Evolutionary conservation across 2,329 filamentous ascomycete species (phyloP).

Genomic region (Alternaria rosae): DNA sequence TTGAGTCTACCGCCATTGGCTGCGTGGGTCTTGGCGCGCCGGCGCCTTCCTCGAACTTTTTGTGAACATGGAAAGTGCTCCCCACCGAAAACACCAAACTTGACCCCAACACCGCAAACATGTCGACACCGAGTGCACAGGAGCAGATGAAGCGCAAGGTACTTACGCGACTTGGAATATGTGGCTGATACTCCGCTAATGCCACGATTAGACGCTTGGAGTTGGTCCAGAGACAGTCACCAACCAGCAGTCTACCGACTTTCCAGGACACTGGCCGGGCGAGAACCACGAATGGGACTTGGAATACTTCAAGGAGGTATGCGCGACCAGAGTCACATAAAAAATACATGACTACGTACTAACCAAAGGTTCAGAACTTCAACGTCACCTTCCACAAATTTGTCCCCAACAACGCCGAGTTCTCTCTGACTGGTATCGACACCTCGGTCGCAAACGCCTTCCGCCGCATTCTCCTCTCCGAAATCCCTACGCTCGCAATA

Average conservation of each 20-base stretch:
- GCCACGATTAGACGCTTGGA: conserved; percentile 71
- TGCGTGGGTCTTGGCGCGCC: conserved; percentile 35
- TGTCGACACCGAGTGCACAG: conserved; percentile 56
- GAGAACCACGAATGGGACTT: conserved; percentile 85
- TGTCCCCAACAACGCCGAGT: conserved; percentile 76
- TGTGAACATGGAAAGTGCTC: conserved; percentile 20
- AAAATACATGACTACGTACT: background rate
- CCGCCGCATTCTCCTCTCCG: conserved; percentile 91
- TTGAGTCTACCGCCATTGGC: conserved; percentile 40
- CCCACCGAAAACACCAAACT: conserved; percentile 28
- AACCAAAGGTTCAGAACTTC: conserved; percentile 61
- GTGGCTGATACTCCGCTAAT: conserved; percentile 7
- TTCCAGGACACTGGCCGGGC: conserved; percentile 87
- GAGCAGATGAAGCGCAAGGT: conserved; percentile 70
- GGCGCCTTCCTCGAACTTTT: conserved; percentile 33
- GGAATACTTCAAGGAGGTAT: conserved; percentile 70
- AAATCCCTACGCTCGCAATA: conserved; percentile 93
- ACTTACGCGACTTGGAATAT: conserved; percentile 34
- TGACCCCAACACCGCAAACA: conserved; percentile 37
- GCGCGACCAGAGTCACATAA: background rate
- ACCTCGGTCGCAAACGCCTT: conserved; percentile 96
- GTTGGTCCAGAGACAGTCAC: conserved; percentile 91
- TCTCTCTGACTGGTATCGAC: conserved; percentile 91
- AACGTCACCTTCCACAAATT: conserved; percentile 85
- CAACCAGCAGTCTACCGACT: conserved; percentile 88